Evolutionary conservation across 192 early-diverging fungal genomes (phyloP), one percentile per base, ranked within the genome.

Genomic region (Backusella parvicylindrica): DNA sequence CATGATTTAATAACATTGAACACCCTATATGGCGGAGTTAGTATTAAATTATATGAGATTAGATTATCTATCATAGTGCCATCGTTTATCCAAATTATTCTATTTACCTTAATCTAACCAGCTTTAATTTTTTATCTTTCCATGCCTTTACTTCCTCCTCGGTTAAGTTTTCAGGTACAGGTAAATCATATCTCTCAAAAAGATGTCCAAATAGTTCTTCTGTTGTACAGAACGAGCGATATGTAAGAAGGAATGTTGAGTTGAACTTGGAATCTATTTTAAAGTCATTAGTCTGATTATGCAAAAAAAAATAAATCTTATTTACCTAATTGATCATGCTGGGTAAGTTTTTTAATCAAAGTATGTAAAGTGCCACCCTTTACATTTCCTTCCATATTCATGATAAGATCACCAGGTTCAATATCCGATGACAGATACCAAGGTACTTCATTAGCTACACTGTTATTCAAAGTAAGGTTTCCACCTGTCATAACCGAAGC

Each of bases 1-100:
- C 96, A 99, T 15, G 87, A 88, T 82, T 97, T 98, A 82, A 98
- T 89, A 53, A 97, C 85, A 77, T 96, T 96, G 85, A 91, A 97
- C 1, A 97, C 96, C 37, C 80, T 81, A 41, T 15, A 70, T 8
- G 28, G n/a, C n/a, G n/a, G n/a, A n/a, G n/a, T n/a, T n/a, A n/a
- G n/a, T n/a, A n/a, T n/a, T n/a, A n/a, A n/a, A n/a, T n/a, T n/a
- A 43, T 32, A n/a, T 15, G 65, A 36, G n/a, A 67, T 30, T 35
- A 67, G 32, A 31, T 16, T 23, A 21, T 23, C n/a, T n/a, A 53
- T 53, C 2, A 1, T 8, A 6, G 7, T n/a, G n/a, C n/a, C 49
- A 53, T 21, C 6, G 9, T 53, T 21, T 53, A 23, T 11, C 9
- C 21, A 53, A 21, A 23, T 53, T 30, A 31, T 6, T 23, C 21